Evolutionary conservation across 202 grass and related monocot genomes (phyloP).

Genomic region (Dendrocalamus latiflorus): DNA sequence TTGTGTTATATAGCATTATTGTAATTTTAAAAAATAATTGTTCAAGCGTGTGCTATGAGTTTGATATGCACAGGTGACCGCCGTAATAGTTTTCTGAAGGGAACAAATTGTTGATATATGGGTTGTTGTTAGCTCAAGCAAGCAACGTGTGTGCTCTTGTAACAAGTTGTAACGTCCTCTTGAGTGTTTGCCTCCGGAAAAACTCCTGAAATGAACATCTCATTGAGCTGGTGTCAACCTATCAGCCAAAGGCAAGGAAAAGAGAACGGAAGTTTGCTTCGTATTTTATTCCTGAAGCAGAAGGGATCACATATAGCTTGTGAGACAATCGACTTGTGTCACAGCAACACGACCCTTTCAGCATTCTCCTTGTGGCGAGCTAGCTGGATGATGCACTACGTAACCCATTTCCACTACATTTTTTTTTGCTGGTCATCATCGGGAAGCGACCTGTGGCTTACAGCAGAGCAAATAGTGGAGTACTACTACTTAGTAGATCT

Average conservation of each 20-base stretch:
- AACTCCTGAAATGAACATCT: background rate
- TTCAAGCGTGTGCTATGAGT: background rate
- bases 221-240: background rate
- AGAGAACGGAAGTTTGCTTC: background rate
- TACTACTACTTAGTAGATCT: too few relatives aligned
- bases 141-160: conserved; percentile 11
- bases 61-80: background rate
- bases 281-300: background rate
- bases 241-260: background rate
- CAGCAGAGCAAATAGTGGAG: conserved; percentile 4
- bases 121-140: conserved; percentile 12
- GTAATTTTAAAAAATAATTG: background rate
- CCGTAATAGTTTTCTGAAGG: background rate
- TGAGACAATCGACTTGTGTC: background rate
- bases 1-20: background rate
- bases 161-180: background rate
- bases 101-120: background rate
- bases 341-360: background rate
- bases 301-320: background rate
- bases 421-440: background rate
- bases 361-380: background rate
- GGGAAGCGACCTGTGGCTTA: background rate
- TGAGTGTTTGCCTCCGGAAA: background rate
- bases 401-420: background rate
- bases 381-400: background rate